Base-by-base conservation (phyloP, 345 rosid species). In the Brassica napus region DNA sequence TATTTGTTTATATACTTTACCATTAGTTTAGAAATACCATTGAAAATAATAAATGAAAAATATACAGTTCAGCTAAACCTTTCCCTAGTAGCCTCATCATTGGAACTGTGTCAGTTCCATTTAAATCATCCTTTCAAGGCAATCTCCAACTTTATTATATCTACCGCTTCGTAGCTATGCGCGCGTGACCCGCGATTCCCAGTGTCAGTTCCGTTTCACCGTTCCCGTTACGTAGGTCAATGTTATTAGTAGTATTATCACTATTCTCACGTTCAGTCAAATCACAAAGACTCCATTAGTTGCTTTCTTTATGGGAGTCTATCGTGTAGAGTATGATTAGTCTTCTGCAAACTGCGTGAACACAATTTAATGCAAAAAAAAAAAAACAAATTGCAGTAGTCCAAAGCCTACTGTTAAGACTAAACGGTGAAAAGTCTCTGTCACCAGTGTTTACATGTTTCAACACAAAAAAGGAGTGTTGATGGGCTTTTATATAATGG, bases 81-180 rank as follows among this genome's bases (percentile, higher is more conserved):
- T 65, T 65, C 37, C 68, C 21, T 30, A 14, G 67, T 65, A 78
- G 54, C 62, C 82, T 78, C 77, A 72, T 78, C 77, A 78, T 78
- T 78, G 77, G 77, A 58, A 65, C 14, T 57, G 8, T 72, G 77
- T 72, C 77, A 78, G 73, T 65, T 57, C 37, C 82, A 57, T 72
- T 65, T 65, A 39, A 68, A 39, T 66, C 58, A 72, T 72, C 62
- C 68, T 78, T 65, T 72, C 68, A 72, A 78, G 39, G 63, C 77
- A 78, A 78, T 78, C 68, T 42, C 52, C 63, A 44, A 14, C 77
- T 72, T 78, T 72, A 14, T 28, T 28, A 61, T 24, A 12, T 57
- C 23, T 63, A 31, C 70, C 70, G 10, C 37, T 0, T 47, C 69
- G 52, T 67, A 32, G 21, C 8, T 68, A 59, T 14, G 70, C 16